Evolutionary conservation across 1,284 basidiomycete genomes (phyloP), one percentile per base, ranked within the genome.

Genomic region (Ceratobasidium sp.): DNA sequence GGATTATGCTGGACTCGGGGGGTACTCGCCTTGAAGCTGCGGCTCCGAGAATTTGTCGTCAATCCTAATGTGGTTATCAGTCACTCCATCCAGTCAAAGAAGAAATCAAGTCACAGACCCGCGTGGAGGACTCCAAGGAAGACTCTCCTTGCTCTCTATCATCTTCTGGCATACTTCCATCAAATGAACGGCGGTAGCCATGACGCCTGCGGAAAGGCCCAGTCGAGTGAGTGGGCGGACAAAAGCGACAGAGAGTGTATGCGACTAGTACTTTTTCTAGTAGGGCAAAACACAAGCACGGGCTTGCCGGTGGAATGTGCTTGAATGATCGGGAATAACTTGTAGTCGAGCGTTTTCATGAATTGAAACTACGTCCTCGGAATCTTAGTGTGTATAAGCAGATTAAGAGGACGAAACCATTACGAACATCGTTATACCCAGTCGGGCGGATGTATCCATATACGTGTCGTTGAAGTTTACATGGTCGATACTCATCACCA

Each of bases 401-500:
- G 71, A 77, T 27, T 25, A n/a, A n/a, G 21, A 3, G 11, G n/a
- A 19, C 33, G 6, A 39, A 30, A 2, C 2, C 2, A 30, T 3
- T 30, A 16, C 46, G 50, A 14, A 57, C 66, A n/a, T 75, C 76
- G 41, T 67, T 71, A 74, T 77, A 62, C 29, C 66, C 66, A 16
- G 46, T 42, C 14, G 66, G 66, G 29, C 85, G 84, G 21, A 80
- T 77, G 56, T 88, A 80, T 1, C 87, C 86, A 69, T 89, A 82
- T 1, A 93, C 88, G 72, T 86, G 80, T 68, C 88, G 85, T 2
- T 83, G 85, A 1, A 98, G 82, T 71, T 87, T 88, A 77, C 93
- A 95, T 0, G 95, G 93, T 21, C 95, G 84, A 75, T 85, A 96
- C 68, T 93, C 89, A 74, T 97, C 93, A 1, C 91, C 93, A 73